These are phyloP conservation scores for Clitocybe nebularis DNA, from an alignment of 1,284 basidiomycete species.

Conservation along the genomic window DNA sequence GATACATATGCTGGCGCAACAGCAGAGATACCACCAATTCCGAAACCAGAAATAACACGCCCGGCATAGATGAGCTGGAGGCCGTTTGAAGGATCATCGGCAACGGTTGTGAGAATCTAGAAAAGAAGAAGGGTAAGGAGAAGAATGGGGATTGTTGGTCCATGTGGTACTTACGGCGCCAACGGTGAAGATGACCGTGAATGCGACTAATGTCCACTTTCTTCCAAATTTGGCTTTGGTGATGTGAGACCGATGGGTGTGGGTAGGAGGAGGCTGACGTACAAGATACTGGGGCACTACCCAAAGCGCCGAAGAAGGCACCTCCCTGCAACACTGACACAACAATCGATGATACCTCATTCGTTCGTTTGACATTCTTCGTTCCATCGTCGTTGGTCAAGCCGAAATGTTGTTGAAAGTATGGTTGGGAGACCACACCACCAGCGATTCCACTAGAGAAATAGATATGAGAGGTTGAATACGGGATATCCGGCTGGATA, in stretches of 20 bases:
- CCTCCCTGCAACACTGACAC: constrained; percentile 79
- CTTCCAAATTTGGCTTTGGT: constrained; percentile 55
- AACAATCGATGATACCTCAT: constrained; percentile 45
- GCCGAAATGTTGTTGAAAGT: constrained; percentile 60
- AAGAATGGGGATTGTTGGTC: constrained; percentile 6
- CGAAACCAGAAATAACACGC: constrained; percentile 64
- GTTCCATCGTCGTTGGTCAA: constrained; percentile 39
- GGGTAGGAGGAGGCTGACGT: constrained; percentile 16
- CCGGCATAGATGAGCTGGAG: constrained; percentile 71
- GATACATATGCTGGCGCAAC: constrained; percentile 76
- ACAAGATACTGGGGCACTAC: constrained; percentile 56
- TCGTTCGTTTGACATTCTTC: constrained; percentile 28
- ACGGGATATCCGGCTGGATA: background rate
- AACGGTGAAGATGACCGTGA: constrained; percentile 57
- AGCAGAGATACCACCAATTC: constrained; percentile 61
- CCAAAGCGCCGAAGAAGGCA: constrained; percentile 75
- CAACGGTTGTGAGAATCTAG: constrained; percentile 50
- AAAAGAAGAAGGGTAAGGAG: constrained; percentile 30
- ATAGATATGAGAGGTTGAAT: constrained; percentile 3
- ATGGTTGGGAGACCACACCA: constrained; percentile 58
- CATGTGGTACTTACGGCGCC: constrained; percentile 55
- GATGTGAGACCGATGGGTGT: too few relatives aligned
- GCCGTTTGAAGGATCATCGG: constrained; percentile 43
- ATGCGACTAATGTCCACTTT: constrained; percentile 51
- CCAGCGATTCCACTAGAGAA: constrained; percentile 36